These are phyloP conservation scores for Karstenula rhodostoma DNA, from an alignment of 2,329 filamentous ascomycete genomes.

Conservation along the genomic window DNA sequence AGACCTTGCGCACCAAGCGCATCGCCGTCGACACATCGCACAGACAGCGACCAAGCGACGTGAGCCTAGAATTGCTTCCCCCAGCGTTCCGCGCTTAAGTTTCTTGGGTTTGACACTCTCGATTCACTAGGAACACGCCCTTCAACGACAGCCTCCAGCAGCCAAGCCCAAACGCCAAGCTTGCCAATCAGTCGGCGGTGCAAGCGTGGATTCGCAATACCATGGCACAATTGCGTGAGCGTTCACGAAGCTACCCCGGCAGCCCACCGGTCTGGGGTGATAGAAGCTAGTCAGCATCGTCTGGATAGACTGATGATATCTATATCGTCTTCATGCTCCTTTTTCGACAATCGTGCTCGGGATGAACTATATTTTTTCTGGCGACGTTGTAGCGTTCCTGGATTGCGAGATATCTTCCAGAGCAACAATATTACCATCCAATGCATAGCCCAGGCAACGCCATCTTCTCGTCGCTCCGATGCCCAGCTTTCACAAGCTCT, in stretches of 20 bases:
- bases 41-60: neutral
- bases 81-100: neutral
- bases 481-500: conserved; percentile 44
- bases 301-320: neutral
- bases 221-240: conserved; percentile 31
- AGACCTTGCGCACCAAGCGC: neutral
- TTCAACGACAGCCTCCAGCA: neutral
- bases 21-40: neutral
- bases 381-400: conserved; percentile 12
- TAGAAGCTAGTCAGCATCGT: conserved; percentile 1
- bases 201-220: conserved; percentile 27
- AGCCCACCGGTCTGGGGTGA: neutral
- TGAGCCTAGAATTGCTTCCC: neutral
- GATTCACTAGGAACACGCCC: neutral
- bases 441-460: conserved; percentile 25
- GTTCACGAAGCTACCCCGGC: neutral
- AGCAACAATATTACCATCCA: conserved; percentile 15
- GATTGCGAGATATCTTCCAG: neutral
- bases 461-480: conserved; percentile 20
- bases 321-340: neutral
- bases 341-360: neutral
- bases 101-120: neutral
- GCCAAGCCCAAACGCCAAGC: conserved; percentile 23
- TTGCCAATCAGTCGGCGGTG: conserved; percentile 17
- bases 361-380: neutral